These are phyloP conservation scores for Cadophora luteo-olivacea DNA, from an alignment of 2,329 filamentous ascomycete species.

Conservation along the genomic window DNA sequence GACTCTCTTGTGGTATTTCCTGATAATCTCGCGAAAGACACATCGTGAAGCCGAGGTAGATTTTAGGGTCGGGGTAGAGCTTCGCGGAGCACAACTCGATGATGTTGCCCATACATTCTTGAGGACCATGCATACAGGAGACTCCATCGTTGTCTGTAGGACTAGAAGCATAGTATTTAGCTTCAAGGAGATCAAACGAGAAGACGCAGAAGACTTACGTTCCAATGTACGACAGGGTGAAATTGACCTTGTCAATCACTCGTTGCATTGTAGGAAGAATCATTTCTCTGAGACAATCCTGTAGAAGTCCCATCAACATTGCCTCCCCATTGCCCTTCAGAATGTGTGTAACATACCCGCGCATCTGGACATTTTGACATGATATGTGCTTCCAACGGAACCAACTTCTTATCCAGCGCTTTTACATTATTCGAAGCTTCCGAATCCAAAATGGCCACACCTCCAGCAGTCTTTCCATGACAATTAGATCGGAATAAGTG, in stretches of 20 bases:
- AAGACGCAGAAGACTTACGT: conserved; percentile 55
- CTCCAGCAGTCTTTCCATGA: not conserved
- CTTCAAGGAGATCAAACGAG: not conserved
- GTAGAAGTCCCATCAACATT: conserved; percentile 12
- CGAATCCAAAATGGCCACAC: not conserved
- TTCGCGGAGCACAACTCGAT: conserved; percentile 88
- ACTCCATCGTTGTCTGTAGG: conserved; percentile 82
- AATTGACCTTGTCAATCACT: conserved; percentile 84
- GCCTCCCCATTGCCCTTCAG: not conserved
- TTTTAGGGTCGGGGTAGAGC: conserved; percentile 81
- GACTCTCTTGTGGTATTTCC: conserved; percentile 76
- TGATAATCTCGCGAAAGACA: conserved; percentile 81
- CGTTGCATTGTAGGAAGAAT: conserved; percentile 87
- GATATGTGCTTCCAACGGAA: conserved; percentile 91
- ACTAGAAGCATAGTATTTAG: conserved; percentile 44
- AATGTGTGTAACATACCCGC: conserved; percentile 50
- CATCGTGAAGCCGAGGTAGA: conserved; percentile 90
- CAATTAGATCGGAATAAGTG: conserved; percentile 22
- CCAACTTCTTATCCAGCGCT: conserved; percentile 46
- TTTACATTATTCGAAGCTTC: not conserved
- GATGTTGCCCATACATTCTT: conserved; percentile 93
- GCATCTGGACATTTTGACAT: conserved; percentile 98
- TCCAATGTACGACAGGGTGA: conserved; percentile 89
- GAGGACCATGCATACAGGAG: conserved; percentile 85
- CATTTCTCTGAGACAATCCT: conserved; percentile 80